Evolutionary conservation across 2,329 filamentous ascomycete species (phyloP).

Genomic region (Clarireedia sp.): DNA sequence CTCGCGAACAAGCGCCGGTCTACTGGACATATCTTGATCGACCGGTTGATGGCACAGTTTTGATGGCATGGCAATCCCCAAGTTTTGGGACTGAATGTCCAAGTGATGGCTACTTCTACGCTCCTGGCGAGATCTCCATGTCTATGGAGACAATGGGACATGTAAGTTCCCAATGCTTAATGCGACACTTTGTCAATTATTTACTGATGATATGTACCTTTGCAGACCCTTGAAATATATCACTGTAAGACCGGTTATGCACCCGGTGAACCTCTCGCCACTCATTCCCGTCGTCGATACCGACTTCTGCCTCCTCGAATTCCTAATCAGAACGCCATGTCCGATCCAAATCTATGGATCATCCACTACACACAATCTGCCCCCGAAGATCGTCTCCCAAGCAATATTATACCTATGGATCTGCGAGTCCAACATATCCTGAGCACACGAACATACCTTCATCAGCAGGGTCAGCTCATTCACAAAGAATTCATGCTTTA

Average conservation of each 20-base stretch:
- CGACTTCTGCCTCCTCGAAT: conserved; percentile 67
- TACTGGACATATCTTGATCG: conserved; percentile 87
- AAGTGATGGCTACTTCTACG: conserved; percentile 90
- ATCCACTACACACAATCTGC: conserved; percentile 81
- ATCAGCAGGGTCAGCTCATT: conserved; percentile 70
- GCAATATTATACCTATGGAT: conserved; percentile 56
- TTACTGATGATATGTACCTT: conserved; percentile 11
- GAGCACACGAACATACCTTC: conserved; percentile 55
- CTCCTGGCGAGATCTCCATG: conserved; percentile 68
- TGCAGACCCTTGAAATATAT: conserved; percentile 79
- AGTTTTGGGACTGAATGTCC: conserved; percentile 68
- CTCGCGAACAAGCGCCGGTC: conserved; percentile 77
- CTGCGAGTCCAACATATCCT: conserved; percentile 53
- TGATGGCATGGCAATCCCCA: conserved; percentile 83
- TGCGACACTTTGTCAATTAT: not conserved
- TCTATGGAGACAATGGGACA: conserved; percentile 65
- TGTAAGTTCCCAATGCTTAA: conserved; percentile 36
- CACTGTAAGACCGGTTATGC: conserved; percentile 75
- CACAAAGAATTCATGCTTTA: conserved; percentile 93
- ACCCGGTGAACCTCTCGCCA: conserved; percentile 64
- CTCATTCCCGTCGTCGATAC: conserved; percentile 77
- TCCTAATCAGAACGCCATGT: conserved; percentile 61
- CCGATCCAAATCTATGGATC: conserved; percentile 81
- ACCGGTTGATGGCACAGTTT: conserved; percentile 72
- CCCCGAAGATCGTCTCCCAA: conserved; percentile 63